Conservation (phyloP, 257 asterid genomes). For the Przewalskia tangutica region DNA sequence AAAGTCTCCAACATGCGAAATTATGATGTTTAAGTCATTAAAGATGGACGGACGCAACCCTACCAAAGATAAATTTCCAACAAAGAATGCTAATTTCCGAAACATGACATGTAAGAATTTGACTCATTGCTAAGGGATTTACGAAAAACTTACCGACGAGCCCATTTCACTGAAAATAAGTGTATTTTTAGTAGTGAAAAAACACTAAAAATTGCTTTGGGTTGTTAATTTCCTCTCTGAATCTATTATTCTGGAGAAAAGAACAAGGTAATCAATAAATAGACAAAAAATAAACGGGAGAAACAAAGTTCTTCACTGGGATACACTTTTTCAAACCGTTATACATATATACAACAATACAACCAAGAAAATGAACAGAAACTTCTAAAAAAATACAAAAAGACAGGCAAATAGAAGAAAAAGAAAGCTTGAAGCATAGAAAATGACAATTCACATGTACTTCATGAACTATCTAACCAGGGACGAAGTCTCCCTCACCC, state of each 20-base stretch:
- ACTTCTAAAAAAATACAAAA: no score
- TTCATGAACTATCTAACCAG: neutral
- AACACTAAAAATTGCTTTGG: neutral
- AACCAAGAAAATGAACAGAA: neutral
- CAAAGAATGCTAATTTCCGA: neutral
- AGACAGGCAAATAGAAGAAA: neutral
- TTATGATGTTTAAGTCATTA: no score
- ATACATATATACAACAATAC: no score
- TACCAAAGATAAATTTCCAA: no score
- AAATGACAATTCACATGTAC: conserved; percentile 3
- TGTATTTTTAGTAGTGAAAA: neutral
- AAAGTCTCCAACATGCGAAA: no score
- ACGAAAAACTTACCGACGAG: neutral
- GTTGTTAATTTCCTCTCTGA: neutral
- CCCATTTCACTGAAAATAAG: neutral
- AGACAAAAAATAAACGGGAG: neutral
- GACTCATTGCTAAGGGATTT: neutral
- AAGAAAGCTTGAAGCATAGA: neutral
- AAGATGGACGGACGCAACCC: no score
- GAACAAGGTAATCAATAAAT: neutral
- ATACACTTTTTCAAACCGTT: neutral
- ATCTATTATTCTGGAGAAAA: neutral
- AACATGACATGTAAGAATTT: neutral
- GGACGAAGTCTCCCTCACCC: no score
- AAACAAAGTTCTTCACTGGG: neutral